These are phyloP conservation scores for Solanum pennellii DNA, from an alignment of 257 asterid genomes.

Conservation along the genomic window DNA sequence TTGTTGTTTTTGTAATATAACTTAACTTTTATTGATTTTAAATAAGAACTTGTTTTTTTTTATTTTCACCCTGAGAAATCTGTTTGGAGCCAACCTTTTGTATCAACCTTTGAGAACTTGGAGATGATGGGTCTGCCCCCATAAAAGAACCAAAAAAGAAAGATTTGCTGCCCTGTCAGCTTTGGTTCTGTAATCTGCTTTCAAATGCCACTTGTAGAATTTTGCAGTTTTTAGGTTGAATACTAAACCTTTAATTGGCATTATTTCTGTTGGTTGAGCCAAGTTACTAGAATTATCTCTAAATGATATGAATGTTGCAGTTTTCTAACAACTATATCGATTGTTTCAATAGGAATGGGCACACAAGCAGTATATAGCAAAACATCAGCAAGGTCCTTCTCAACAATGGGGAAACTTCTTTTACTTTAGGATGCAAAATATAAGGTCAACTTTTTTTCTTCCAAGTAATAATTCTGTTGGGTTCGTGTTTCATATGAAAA, in stretches of 20 bases:
- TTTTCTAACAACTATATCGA: neutral
- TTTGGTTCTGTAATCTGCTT: neutral
- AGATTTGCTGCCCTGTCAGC: neutral
- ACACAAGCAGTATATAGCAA: constrained; percentile 77
- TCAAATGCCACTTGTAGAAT: neutral
- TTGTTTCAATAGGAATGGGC: constrained; percentile 63
- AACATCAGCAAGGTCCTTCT: constrained; percentile 97
- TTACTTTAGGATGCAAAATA: constrained; percentile 93
- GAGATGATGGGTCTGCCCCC: neutral
- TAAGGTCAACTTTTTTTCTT: constrained; percentile 40
- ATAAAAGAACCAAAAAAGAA: neutral
- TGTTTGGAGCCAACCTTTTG: neutral
- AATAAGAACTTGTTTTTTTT: neutral
- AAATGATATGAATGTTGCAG: neutral
- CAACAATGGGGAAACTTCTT: constrained; percentile 98
- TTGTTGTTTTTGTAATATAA: neutral
- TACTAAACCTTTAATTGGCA: neutral
- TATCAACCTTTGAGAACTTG: neutral
- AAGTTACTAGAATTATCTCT: neutral
- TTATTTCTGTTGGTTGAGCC: neutral
- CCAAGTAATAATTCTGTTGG: neutral
- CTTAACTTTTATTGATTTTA: neutral
- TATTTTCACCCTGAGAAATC: neutral
- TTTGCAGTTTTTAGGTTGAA: neutral
- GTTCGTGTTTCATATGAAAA: neutral